phyloP scores from a whole-genome alignment of 2,329 filamentous ascomycete species.

The Hymenoscyphus salicellus region DNA sequence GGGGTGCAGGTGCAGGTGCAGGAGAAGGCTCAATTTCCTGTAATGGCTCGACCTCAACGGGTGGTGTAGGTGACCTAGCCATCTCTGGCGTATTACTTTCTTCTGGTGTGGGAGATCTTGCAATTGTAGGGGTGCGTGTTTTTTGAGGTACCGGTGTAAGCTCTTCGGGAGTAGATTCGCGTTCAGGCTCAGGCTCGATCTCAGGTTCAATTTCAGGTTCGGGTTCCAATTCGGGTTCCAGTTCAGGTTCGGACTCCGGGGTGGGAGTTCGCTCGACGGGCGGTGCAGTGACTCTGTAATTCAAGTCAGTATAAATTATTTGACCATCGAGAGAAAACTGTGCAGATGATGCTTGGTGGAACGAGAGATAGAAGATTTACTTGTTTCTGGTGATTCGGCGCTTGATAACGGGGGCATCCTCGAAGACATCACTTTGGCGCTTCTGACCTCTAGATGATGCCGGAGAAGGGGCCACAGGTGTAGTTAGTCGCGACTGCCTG shows the following conservation, averaged over 20 bases:
- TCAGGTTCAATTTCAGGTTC: background rate
- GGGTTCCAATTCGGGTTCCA: background rate
- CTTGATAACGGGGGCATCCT: background rate
- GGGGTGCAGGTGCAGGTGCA: constrained; percentile 14
- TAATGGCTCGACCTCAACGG: constrained; percentile 18
- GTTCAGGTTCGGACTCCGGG: background rate
- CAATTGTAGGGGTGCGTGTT: background rate
- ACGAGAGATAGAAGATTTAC: constrained; percentile 45
- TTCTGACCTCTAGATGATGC: background rate
- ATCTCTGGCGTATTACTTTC: background rate
- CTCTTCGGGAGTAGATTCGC: background rate
- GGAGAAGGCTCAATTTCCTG: constrained; percentile 20
- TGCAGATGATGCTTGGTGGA: background rate
- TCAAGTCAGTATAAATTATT: background rate
- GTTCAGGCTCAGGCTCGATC: background rate
- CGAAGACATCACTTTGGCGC: background rate
- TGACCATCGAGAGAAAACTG: background rate
- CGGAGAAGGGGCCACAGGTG: background rate
- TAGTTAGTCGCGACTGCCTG: background rate
- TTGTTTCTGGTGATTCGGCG: background rate
- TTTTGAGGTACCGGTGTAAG: background rate
- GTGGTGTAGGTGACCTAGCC: constrained; percentile 21
- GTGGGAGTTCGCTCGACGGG: background rate
- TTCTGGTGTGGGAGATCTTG: background rate
- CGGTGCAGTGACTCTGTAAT: background rate